Conservation (phyloP, 2,329 filamentous ascomycete genomes). For the Ophiostoma fasciatum region DNA sequence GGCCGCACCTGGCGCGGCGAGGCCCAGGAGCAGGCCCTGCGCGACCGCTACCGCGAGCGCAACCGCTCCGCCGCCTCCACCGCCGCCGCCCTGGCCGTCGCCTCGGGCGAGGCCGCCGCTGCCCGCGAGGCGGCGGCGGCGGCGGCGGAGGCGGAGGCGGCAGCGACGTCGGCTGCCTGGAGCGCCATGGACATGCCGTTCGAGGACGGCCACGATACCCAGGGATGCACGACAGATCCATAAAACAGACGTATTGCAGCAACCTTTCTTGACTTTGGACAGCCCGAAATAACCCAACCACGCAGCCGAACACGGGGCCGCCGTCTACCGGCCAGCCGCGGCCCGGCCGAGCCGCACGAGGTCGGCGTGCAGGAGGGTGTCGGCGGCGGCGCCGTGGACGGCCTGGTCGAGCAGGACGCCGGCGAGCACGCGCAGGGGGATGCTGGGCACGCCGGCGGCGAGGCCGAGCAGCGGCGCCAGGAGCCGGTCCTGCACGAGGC, state of each 20-base stretch:
- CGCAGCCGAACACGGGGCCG: too few relatives aligned
- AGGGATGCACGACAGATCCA: too few relatives aligned
- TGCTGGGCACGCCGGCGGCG: conserved; percentile 18
- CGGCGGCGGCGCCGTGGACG: conserved; percentile 29
- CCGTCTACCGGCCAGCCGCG: too few relatives aligned
- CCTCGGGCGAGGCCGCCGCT: too few relatives aligned
- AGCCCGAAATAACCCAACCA: too few relatives aligned
- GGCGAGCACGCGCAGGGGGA: conserved; percentile 23
- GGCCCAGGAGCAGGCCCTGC: conserved; percentile 15
- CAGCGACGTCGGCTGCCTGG: too few relatives aligned
- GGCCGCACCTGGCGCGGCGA: conserved; percentile 34
- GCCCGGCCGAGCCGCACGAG: too few relatives aligned
- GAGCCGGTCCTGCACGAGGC: conserved; percentile 11
- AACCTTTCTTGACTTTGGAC: too few relatives aligned
- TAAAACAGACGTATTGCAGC: too few relatives aligned
- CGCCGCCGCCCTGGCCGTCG: not conserved
- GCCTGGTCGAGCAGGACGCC: conserved; percentile 29
- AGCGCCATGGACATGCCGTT: too few relatives aligned
- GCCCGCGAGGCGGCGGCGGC: too few relatives aligned
- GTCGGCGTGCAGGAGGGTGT: conserved; percentile 28
- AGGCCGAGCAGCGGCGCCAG: conserved; percentile 11
- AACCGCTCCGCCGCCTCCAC: conserved; percentile 6
- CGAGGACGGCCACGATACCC: too few relatives aligned
- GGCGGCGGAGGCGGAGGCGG: not conserved
- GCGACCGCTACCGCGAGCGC: conserved; percentile 5